Percentiles rank a stretch among this genome's conserved stretches.
These are phyloP conservation scores for Lycium ferocissimum DNA, from an alignment of 257 asterid genomes.

Conservation along the genomic window DNA sequence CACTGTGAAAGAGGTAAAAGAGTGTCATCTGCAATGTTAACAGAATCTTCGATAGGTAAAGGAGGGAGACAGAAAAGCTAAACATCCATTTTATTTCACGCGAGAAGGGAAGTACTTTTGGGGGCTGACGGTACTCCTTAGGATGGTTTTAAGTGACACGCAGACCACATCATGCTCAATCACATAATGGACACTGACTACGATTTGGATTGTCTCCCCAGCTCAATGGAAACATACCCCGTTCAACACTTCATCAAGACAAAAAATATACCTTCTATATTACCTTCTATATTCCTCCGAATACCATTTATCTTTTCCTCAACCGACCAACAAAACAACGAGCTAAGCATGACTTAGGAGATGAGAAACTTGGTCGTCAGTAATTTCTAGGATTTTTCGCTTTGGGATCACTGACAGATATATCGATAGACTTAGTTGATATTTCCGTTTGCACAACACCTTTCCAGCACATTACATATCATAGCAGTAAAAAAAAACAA, in stretches of 20 bases:
- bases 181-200: background rate
- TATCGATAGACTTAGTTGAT: background rate
- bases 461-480: slow-evolving; percentile 5
- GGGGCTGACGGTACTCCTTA: too few relatives aligned
- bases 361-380: background rate
- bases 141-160: too few relatives aligned
- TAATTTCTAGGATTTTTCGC: background rate
- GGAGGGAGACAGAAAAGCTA: background rate
- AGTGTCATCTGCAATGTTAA: too few relatives aligned
- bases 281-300: background rate
- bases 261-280: background rate
- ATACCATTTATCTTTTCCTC: background rate
- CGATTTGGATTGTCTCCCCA: background rate
- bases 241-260: background rate
- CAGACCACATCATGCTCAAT: background rate
- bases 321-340: background rate
- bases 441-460: background rate
- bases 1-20: too few relatives aligned
- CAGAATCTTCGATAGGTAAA: background rate
- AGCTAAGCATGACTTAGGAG: slow-evolving; percentile 7
- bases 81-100: background rate
- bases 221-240: background rate
- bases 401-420: background rate
- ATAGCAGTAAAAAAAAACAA: background rate
- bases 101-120: background rate